These are phyloP conservation scores for Cyberlindnera veronae DNA, from an alignment of 805 yeast genomes.

Conservation along the genomic window DNA sequence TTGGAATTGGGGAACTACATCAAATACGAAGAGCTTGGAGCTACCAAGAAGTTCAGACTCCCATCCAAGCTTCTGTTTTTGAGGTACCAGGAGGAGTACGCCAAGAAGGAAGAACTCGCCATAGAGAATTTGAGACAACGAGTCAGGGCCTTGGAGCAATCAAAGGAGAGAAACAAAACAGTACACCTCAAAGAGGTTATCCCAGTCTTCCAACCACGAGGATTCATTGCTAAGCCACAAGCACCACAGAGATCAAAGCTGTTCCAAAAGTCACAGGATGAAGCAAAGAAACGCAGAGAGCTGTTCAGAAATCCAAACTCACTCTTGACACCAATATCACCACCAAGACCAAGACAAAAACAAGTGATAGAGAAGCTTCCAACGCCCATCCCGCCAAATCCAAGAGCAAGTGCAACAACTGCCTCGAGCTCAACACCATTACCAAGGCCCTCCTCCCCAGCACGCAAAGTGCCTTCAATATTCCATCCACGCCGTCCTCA, in stretches of 20 bases:
- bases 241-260: slow-evolving; percentile 20
- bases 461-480: slow-evolving; percentile 1
- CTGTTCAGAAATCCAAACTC: slow-evolving; percentile 23
- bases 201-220: slow-evolving; percentile 8
- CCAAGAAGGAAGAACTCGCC: slow-evolving; percentile 32
- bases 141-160: slow-evolving; percentile 28
- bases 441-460: slow-evolving; percentile 1
- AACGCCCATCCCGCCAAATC: background rate
- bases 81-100: slow-evolving; percentile 31
- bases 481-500: background rate
- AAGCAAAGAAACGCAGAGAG: slow-evolving; percentile 17
- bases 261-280: slow-evolving; percentile 25
- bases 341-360: background rate
- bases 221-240: background rate
- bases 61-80: slow-evolving; percentile 35
- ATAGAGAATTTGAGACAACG: slow-evolving; percentile 33
- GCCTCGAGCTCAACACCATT: background rate
- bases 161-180: slow-evolving; percentile 31
- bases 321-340: slow-evolving; percentile 5
- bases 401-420: background rate
- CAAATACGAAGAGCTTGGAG: slow-evolving; percentile 5
- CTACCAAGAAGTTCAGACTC: slow-evolving; percentile 28
- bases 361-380: background rate
- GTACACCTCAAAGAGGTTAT: slow-evolving; percentile 25
- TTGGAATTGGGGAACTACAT: slow-evolving; percentile 20